These are phyloP conservation scores for Maudiozyma humilis DNA, from an alignment of 1,139 yeast species.

Conservation along the genomic window DNA sequence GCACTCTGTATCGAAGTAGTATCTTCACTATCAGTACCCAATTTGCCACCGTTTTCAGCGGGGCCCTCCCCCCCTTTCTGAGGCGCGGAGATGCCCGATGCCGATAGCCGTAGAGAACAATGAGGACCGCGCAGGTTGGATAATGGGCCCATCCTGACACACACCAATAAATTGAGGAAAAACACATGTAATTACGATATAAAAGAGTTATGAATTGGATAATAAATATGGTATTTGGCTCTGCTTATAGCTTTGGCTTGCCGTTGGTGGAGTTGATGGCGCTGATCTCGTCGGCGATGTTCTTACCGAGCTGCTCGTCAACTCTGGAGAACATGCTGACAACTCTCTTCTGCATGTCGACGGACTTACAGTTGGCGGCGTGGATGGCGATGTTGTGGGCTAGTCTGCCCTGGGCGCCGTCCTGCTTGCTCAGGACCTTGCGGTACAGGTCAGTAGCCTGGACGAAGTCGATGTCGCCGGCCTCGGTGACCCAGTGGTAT, in stretches of 20 bases:
- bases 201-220: no score
- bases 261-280: slow-evolving; percentile 42
- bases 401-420: slow-evolving; percentile 74
- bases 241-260: slow-evolving; percentile 16
- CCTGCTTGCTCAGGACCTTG: slow-evolving; percentile 65
- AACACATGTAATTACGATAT: no score
- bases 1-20: no score
- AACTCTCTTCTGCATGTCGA: slow-evolving; percentile 72
- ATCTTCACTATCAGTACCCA: no score
- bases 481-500: slow-evolving; percentile 70
- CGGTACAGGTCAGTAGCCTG: slow-evolving; percentile 62
- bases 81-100: no score
- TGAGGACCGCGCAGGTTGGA: no score
- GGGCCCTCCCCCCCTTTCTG: no score
- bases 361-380: slow-evolving; percentile 32
- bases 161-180: no score
- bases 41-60: no score
- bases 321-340: slow-evolving; percentile 72
- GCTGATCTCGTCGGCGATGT: slow-evolving; percentile 34
- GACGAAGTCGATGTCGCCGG: slow-evolving; percentile 56
- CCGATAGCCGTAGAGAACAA: no score
- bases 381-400: slow-evolving; percentile 81
- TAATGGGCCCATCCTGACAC: no score
- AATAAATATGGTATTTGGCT: no score
- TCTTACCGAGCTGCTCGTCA: slow-evolving; percentile 52